Percentiles rank a stretch among this genome's conserved stretches.
Evolutionary conservation across 805 yeast species (phyloP).

Genomic region (Lachancea lanzarotensis): DNA sequence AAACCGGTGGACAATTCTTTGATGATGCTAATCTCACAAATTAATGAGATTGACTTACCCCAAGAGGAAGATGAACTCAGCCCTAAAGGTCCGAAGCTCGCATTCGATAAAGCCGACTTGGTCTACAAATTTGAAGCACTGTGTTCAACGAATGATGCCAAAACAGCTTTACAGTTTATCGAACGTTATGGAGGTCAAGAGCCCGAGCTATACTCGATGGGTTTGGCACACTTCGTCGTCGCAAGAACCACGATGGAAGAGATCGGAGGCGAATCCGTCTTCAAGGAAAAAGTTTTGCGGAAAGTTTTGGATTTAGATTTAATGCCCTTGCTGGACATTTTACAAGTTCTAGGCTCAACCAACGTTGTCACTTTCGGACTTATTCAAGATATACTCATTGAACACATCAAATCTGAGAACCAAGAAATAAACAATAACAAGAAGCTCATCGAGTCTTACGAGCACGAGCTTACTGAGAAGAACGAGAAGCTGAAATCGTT

Average conservation of each 20-base stretch:
- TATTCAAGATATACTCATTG: constrained; percentile 60
- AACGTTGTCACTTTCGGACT: constrained; percentile 65
- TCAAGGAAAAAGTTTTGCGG: constrained; percentile 42
- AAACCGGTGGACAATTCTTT: constrained; percentile 25
- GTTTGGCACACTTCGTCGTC: constrained; percentile 58
- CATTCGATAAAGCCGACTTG: constrained; percentile 36
- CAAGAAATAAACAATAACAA: constrained; percentile 63
- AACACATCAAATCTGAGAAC: constrained; percentile 51
- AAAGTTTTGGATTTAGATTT: constrained; percentile 46
- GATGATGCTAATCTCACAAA: constrained; percentile 35
- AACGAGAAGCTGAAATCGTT: constrained; percentile 48
- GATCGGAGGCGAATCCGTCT: constrained; percentile 46
- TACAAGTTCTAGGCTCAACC: constrained; percentile 59
- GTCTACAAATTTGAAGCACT: constrained; percentile 50
- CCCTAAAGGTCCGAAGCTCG: constrained; percentile 29
- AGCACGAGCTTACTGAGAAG: constrained; percentile 54
- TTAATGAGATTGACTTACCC: constrained; percentile 33
- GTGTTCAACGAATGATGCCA: constrained; percentile 51
- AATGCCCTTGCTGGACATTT: constrained; percentile 68
- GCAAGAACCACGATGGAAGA: constrained; percentile 42
- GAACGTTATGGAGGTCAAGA: constrained; percentile 54
- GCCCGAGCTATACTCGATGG: constrained; percentile 58
- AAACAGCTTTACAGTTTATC: constrained; percentile 50
- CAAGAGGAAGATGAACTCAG: constrained; percentile 42
- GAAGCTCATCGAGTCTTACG: constrained; percentile 61